Percentiles rank a stretch among this genome's conserved stretches.
Evolutionary conservation across 1,284 basidiomycete genomes (phyloP).

Genomic region (Boletus semigastroideus): DNA sequence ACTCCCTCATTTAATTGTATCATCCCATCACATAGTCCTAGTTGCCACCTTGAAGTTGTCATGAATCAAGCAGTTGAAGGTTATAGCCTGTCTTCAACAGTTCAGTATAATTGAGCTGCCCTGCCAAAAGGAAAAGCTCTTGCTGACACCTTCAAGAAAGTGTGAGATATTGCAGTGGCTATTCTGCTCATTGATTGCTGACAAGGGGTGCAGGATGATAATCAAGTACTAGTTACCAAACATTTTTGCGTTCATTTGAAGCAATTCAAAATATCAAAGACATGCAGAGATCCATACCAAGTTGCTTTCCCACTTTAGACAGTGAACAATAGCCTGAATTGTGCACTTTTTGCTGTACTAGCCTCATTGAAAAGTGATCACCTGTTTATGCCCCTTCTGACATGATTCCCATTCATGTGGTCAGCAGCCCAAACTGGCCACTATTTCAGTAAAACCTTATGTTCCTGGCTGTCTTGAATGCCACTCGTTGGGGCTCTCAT

Average conservation of each 20-base stretch:
- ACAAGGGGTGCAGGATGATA: constrained; percentile 74
- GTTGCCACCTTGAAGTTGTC: constrained; percentile 90
- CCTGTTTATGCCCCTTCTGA: constrained; percentile 15
- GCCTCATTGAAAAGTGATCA: constrained; percentile 91
- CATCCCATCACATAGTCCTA: constrained; percentile 32
- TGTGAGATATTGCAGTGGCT: constrained; percentile 66
- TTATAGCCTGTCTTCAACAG: constrained; percentile 92
- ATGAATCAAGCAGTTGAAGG: constrained; percentile 94
- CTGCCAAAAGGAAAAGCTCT: constrained; percentile 94
- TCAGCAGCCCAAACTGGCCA: constrained; percentile 94
- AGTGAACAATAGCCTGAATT: constrained; percentile 94
- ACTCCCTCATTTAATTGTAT: too few species aligned
- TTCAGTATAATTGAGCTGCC: constrained; percentile 99
- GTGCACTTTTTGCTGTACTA: constrained; percentile 94
- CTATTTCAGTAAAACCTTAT: constrained; percentile 89
- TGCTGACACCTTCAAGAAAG: constrained; percentile 98
- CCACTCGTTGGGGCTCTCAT: too few species aligned
- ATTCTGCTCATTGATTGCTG: constrained; percentile 9
- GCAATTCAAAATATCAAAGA: constrained; percentile 97
- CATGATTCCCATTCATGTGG: constrained; percentile 15
- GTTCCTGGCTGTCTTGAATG: constrained; percentile 90
- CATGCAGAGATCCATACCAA: constrained; percentile 85
- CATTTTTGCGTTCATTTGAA: constrained; percentile 95
- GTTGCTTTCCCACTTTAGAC: constrained; percentile 96
- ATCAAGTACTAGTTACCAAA: constrained; percentile 96